phyloP scores from a whole-genome alignment of 2,329 filamentous ascomycete species.

The Arthrobotrys megalospora region DNA sequence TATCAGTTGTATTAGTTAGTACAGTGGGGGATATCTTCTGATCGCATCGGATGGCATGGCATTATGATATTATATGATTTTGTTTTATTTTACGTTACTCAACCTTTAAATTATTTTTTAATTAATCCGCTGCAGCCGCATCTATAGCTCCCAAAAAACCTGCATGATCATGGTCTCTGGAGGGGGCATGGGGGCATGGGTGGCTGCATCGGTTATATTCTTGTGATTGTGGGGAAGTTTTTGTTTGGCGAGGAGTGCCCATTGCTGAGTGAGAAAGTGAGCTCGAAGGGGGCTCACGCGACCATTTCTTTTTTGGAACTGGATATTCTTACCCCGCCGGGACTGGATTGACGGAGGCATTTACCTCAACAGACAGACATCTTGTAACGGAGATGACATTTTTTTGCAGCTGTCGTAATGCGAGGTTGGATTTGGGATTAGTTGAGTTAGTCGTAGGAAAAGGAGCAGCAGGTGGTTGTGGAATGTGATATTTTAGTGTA shows the following conservation, averaged over 20 bases:
- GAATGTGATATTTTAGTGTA: constrained; percentile 35
- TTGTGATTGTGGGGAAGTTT: background rate
- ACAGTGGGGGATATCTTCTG: too few species aligned
- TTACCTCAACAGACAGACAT: too few species aligned
- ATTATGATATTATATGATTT: too few species aligned
- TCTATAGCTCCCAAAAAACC: too few species aligned
- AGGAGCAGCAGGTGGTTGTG: constrained; percentile 30
- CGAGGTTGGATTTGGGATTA: too few species aligned
- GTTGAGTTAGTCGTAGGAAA: background rate
- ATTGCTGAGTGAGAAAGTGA: background rate
- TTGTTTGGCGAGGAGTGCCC: background rate
- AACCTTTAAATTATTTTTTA: background rate
- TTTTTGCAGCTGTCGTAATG: too few species aligned
- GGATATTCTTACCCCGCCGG: background rate
- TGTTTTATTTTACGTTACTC: background rate
- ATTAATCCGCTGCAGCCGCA: constrained; percentile 4
- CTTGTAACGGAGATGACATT: too few species aligned
- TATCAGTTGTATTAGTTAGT: background rate
- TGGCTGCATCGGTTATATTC: background rate
- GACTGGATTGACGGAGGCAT: background rate
- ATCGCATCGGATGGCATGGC: too few species aligned
- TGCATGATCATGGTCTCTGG: background rate
- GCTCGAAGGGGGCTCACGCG: background rate
- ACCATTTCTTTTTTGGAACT: background rate
- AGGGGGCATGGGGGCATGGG: too few species aligned